Conservation (phyloP, 2,329 filamentous ascomycete species). For the Fusarium floridanum region DNA sequence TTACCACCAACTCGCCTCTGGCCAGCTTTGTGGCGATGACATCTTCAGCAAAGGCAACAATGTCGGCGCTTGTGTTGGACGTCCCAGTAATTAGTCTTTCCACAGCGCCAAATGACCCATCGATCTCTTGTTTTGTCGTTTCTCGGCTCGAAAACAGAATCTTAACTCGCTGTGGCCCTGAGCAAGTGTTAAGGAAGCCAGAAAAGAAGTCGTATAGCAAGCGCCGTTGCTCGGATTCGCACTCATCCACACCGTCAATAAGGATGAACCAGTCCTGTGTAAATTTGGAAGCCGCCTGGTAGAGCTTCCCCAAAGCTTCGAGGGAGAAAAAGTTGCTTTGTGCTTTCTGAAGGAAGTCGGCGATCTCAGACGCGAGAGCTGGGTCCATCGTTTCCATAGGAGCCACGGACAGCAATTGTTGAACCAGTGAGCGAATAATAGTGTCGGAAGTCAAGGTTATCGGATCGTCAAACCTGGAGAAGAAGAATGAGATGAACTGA, state of each 20-base stretch:
- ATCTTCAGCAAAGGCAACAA: slow-evolving; percentile 8
- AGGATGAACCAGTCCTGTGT: slow-evolving; percentile 9
- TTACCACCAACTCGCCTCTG: slow-evolving; percentile 5
- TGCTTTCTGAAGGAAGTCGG: not conserved
- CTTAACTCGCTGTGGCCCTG: not conserved
- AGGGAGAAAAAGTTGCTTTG: not conserved
- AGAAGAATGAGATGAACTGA: slow-evolving; percentile 19
- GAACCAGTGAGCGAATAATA: slow-evolving; percentile 5
- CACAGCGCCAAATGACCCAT: not conserved
- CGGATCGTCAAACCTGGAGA: slow-evolving; percentile 7
- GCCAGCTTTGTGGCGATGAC: slow-evolving; percentile 2
- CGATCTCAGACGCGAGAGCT: not conserved
- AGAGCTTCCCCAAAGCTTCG: not conserved
- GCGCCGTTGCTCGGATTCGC: not conserved
- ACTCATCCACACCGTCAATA: slow-evolving; percentile 25
- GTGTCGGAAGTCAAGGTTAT: not conserved
- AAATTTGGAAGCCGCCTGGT: not conserved
- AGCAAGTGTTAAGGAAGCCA: not conserved
- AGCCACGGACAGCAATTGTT: slow-evolving; percentile 1
- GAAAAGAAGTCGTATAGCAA: not conserved
- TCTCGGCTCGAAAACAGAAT: slow-evolving; percentile 14
- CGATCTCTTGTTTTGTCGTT: not conserved
- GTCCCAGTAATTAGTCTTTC: not conserved
- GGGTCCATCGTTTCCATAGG: not conserved
- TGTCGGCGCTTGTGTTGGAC: slow-evolving; percentile 9